A percentile compares a stretch with the other conserved stretches of the same genome.
Conservation (phyloP, 1,284 basidiomycete genomes). For the Naganishia liquefaciens region DNA sequence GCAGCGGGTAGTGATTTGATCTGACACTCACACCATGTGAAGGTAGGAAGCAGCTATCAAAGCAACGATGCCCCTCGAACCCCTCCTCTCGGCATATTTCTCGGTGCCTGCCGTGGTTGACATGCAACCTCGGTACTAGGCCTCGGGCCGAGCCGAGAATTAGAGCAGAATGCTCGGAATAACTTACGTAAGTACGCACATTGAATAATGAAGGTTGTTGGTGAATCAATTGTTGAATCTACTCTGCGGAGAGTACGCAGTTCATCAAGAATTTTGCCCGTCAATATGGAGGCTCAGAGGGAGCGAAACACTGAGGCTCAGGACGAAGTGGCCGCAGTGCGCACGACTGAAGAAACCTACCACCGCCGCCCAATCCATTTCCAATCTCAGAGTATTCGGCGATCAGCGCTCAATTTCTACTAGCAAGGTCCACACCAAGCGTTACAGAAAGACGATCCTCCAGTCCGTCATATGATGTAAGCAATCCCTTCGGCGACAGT, state of each 20-base stretch:
- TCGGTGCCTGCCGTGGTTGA: background rate
- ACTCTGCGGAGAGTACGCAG: too few species aligned
- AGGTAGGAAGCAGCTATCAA: too few species aligned
- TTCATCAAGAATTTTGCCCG: too few species aligned
- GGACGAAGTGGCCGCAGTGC: background rate
- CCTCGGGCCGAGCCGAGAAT: background rate
- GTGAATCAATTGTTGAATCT: conserved; percentile 1
- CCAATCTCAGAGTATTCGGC: conserved; percentile 7
- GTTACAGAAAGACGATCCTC: background rate
- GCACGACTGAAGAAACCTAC: background rate
- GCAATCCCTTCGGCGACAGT: conserved; percentile 13
- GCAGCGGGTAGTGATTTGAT: too few species aligned
- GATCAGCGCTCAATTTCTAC: background rate
- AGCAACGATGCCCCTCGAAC: too few species aligned
- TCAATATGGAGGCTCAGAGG: conserved; percentile 5
- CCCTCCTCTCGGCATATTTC: too few species aligned
- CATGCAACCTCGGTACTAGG: background rate
- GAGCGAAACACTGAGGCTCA: background rate
- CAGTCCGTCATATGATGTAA: background rate
- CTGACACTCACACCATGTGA: too few species aligned
- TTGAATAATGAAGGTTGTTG: conserved; percentile 1
- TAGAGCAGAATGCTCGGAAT: background rate
- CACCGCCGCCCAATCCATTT: conserved; percentile 15
- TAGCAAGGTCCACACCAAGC: background rate
- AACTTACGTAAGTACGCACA: conserved; percentile 1